Evolutionary conservation across 768 basidiomycete species (phyloP).

Genomic region (Tremella mesenterica): DNA sequence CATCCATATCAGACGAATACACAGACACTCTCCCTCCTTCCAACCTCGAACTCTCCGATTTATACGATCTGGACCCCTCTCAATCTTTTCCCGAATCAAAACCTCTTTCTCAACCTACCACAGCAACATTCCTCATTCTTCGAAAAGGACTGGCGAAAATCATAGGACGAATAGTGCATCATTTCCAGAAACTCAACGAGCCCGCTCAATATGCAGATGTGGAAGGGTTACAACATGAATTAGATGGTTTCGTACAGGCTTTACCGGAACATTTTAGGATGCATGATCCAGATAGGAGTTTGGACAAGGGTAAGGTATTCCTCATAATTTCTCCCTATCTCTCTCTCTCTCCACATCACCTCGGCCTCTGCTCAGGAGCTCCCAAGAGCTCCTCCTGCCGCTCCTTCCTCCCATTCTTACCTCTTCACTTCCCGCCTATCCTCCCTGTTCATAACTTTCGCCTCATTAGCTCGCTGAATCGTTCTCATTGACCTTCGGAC

Average conservation of each 20-base stretch:
- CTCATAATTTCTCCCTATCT: not conserved
- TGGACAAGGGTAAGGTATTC: constrained; percentile 20
- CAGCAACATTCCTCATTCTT: constrained; percentile 79
- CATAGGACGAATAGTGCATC: constrained; percentile 81
- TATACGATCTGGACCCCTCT: constrained; percentile 13
- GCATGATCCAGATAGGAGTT: constrained; percentile 37
- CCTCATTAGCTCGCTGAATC: no score
- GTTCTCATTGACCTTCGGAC: no score
- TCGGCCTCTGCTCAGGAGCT: not conserved
- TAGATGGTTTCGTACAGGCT: constrained; percentile 64
- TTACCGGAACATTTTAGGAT: constrained; percentile 55
- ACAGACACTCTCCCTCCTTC: constrained; percentile 57
- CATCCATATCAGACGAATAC: constrained; percentile 75
- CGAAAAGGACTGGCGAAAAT: constrained; percentile 72
- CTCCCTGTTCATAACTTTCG: no score
- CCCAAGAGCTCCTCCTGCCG: not conserved
- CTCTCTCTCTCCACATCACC: constrained; percentile 72
- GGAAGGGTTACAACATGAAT: constrained; percentile 68
- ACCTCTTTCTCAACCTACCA: constrained; percentile 58
- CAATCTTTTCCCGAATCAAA: constrained; percentile 9
- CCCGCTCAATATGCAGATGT: constrained; percentile 80
- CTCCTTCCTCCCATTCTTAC: no score
- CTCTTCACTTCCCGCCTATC: no score
- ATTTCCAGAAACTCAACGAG: constrained; percentile 81
- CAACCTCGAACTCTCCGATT: constrained; percentile 49